Conservation (phyloP, 148 eudicot species). For the Drosera capensis region DNA sequence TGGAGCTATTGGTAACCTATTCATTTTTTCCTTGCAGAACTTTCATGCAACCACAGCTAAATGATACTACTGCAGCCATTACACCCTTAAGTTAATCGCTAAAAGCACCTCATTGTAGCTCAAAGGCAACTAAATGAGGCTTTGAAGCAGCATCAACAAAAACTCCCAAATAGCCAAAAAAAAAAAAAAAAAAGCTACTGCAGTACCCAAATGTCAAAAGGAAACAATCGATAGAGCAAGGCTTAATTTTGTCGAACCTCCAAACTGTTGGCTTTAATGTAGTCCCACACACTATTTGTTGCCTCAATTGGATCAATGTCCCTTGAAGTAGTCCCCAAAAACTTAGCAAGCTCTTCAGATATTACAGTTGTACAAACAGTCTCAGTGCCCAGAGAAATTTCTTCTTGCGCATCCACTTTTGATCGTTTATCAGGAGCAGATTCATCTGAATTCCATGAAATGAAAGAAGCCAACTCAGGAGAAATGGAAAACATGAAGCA, state of each 20-base stretch:
- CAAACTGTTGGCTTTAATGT: constrained; percentile 25
- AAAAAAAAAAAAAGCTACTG: neutral
- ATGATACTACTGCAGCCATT: no score
- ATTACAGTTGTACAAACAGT: constrained; percentile 14
- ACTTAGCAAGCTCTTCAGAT: constrained; percentile 34
- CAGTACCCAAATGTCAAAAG: neutral
- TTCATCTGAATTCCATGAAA: constrained; percentile 14
- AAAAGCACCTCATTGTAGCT: no score
- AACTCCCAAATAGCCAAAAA: no score
- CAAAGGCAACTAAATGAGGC: no score
- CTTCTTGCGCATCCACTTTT: constrained; percentile 21
- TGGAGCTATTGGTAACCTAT: no score
- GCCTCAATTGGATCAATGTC: constrained; percentile 32
- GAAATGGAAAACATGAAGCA: neutral
- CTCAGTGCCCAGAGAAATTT: constrained; percentile 16
- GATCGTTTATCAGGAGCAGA: constrained; percentile 18
- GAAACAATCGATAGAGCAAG: neutral
- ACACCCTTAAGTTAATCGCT: no score
- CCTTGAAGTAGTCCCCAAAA: constrained; percentile 22
- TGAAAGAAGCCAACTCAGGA: constrained; percentile 1
- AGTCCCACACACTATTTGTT: constrained; percentile 21
- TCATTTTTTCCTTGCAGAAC: no score
- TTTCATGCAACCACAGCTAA: no score
- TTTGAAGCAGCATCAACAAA: no score
- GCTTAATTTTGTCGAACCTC: constrained; percentile 15